Base-by-base conservation (phyloP, 202 grass and related monocot species). In the Hordeum pubiflorum region DNA sequence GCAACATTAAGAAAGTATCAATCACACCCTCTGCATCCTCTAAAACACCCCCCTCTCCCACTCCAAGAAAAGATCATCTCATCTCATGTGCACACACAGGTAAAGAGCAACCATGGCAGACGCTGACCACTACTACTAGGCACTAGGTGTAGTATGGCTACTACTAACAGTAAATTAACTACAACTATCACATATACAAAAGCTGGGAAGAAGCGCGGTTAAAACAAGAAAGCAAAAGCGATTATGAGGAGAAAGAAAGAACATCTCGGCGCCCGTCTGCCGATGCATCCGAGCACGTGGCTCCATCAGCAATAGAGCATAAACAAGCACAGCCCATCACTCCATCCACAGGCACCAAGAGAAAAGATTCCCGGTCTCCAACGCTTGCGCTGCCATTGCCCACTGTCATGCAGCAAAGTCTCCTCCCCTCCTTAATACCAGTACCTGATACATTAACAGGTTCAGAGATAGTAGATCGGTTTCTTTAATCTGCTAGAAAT, bases 331-430 rank as follows among this genome's bases (percentile, higher is more conserved):
- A 22, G 27, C 67, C 48, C 78, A 46, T 85, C 72, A 64, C 72
- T 56, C 50, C 76, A 11, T 82, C 41, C 60, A 27, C 34, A 72
- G 34, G 71, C 63, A 24, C 24, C 64, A 54, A 66, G 62, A 64
- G 57, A 77, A 17, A 65, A 82, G 79, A 86, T 86, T 89, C 83
- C 62, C 62, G 83, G 62, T 77, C 87, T 77, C 82, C 64, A 26
- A 81, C 65, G 77, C 83, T 74, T 60, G 64, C 69, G 14, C 41
- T 22, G 59, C 68, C 67, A 74, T 31, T 41, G 46, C 46, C 5
- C 46, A 50, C 5, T 50, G 62, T 27, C 37, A 64, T 68, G 78
- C 78, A 59, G 0, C 58, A 22, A 82, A 78, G 79, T 89, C 83
- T 33, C 38, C 75, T 61, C 68, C 48, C 68, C 40, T 72, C 55